A percentile compares a stretch with the other conserved stretches of the same genome.
phyloP scores from a whole-genome alignment of 1,139 yeast species.

The Spathaspora sp. region DNA sequence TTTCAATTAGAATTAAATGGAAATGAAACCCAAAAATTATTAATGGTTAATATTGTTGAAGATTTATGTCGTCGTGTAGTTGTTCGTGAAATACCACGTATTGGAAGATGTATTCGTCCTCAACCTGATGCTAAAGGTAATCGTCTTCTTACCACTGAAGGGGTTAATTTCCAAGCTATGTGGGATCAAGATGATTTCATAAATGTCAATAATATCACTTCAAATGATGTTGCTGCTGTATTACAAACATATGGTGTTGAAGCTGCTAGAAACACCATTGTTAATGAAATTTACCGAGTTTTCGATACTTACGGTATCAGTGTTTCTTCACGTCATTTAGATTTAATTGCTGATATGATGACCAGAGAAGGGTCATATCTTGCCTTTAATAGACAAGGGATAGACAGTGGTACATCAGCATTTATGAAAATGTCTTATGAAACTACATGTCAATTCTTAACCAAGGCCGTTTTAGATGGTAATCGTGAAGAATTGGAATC shows the following conservation, averaged over 20 bases:
- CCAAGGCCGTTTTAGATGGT: conserved; percentile 92
- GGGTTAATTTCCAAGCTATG: conserved; percentile 96
- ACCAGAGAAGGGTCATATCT: conserved; percentile 96
- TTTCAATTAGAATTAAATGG: conserved; percentile 83
- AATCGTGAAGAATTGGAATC: conserved; percentile 85
- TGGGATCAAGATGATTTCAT: conserved; percentile 96
- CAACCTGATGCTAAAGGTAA: conserved; percentile 55
- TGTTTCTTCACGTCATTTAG: conserved; percentile 92
- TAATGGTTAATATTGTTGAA: conserved; percentile 97
- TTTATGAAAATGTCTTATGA: conserved; percentile 99
- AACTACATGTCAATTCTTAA: conserved; percentile 95
- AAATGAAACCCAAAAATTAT: conserved; percentile 76
- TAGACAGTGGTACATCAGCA: conserved; percentile 91
- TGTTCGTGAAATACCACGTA: conserved; percentile 86
- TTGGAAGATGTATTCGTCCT: conserved; percentile 93
- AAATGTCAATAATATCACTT: conserved; percentile 81
- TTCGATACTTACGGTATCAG: conserved; percentile 95
- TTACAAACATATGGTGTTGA: conserved; percentile 94
- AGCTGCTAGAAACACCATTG: conserved; percentile 97
- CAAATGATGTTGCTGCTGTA: conserved; percentile 92
- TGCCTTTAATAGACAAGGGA: conserved; percentile 98
- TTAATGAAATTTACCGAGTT: conserved; percentile 91
- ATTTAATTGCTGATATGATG: conserved; percentile 98
- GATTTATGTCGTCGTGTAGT: conserved; percentile 87
- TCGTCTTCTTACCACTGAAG: conserved; percentile 89